Conservation (phyloP, 2,329 filamentous ascomycete species). For the Alternaria sp. region DNA sequence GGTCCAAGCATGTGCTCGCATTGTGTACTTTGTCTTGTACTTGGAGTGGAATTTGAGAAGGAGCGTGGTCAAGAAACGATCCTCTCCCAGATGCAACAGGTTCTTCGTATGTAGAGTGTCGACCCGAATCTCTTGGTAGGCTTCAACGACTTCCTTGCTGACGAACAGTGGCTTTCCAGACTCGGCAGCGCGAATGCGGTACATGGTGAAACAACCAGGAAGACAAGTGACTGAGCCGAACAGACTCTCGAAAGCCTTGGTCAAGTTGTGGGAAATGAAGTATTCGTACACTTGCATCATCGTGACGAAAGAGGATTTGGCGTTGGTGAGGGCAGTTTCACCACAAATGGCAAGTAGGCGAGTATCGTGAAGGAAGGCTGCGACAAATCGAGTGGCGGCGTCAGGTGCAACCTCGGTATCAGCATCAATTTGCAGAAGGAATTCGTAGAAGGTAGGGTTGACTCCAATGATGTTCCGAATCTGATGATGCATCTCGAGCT, state of each 20-base stretch:
- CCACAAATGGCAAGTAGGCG: constrained; percentile 93
- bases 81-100: constrained; percentile 92
- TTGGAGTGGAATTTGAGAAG: constrained; percentile 90
- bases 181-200: constrained; percentile 92
- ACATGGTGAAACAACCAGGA: constrained; percentile 99
- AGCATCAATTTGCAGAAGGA: constrained; percentile 94
- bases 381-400: constrained; percentile 89
- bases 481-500: constrained; percentile 98
- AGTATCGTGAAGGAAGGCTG: constrained; percentile 89
- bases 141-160: constrained; percentile 87
- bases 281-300: constrained; percentile 99
- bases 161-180: constrained; percentile 96
- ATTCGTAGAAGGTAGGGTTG: constrained; percentile 98
- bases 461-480: constrained; percentile 99
- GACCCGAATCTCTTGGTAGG: constrained; percentile 91
- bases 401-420: constrained; percentile 94
- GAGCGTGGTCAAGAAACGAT: constrained; percentile 95
- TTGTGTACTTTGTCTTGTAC: constrained; percentile 99
- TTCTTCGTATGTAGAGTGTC: constrained; percentile 99
- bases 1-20: constrained; percentile 92
- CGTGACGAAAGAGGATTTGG: constrained; percentile 90
- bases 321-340: constrained; percentile 92
- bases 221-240: constrained; percentile 98
- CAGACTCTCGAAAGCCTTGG: constrained; percentile 96
- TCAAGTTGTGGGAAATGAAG: constrained; percentile 97